Evolutionary conservation across 371 early-diverging fungal genomes (phyloP), one percentile per base, ranked within the genome.

Genomic region (Actinomucor elegans): DNA sequence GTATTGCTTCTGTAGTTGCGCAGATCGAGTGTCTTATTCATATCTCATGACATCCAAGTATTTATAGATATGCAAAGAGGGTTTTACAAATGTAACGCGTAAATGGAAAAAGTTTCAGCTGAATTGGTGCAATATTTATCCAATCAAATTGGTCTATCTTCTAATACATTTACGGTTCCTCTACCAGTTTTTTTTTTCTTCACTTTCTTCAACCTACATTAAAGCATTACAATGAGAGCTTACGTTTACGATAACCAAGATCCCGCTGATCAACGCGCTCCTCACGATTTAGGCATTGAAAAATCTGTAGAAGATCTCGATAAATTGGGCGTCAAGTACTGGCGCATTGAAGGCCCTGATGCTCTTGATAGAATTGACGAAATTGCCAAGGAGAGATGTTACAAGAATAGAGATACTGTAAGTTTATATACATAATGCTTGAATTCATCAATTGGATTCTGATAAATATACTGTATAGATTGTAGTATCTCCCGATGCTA

Each of bases 351-450:
- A n/a, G 85, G 86, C 33, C 69, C 62, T 20, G 64, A 78, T 40
- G 71, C 77, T 40, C 55, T 85, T 40, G 74, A 82, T 17, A 69
- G 80, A 42, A 68, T 96, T 40, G 80, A 96, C 34, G 68, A 62
- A 3, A 74, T 98, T 44, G 83, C 87, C 52, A 57, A 52, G 17
- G 87, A 93, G 60, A 79, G 96, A 49, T 58, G 67, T 17, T 98
- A 98, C 78, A 90, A 90, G 76, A 92, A 92, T 81, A 77, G 94
- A 32, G 97, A 98, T 68, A 77, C 84, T 63, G 92, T 91, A 72
- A 57, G 34, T n/a, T n/a, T n/a, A n/a, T 31, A 37, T 24, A n/a
- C 35, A 26, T 26, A 24, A 24, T 29, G 28, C 26, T 42, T n/a
- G 12, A 14, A 26, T 23, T 6, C 4, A 11, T 46, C 4, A 46